These are phyloP conservation scores for Tolypocladium amazonense DNA, from an alignment of 2,329 filamentous ascomycete genomes.

Conservation along the genomic window DNA sequence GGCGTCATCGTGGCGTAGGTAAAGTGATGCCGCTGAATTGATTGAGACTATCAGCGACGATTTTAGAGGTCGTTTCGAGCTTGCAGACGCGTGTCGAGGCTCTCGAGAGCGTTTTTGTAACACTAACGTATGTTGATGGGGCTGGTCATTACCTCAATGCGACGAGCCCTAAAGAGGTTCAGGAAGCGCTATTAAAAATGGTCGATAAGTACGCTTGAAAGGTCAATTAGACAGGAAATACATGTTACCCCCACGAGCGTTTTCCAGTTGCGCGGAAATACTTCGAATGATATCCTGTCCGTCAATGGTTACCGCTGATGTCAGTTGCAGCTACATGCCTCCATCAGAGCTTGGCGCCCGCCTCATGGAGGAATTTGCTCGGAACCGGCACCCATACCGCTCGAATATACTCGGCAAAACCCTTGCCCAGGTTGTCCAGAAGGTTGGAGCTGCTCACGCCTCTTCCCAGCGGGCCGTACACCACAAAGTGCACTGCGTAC, in stretches of 20 bases:
- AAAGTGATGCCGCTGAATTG: no score
- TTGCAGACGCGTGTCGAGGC: no score
- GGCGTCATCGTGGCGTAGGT: no score
- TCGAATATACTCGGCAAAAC: constrained; percentile 38
- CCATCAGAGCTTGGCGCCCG: not conserved
- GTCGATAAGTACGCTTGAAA: constrained; percentile 19
- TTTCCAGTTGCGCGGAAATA: no score
- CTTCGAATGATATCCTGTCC: no score
- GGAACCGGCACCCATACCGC: constrained; percentile 12
- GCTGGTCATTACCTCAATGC: constrained; percentile 39
- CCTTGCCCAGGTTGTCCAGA: constrained; percentile 40
- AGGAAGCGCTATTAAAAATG: constrained; percentile 35
- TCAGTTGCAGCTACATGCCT: not conserved
- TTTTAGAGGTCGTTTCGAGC: no score
- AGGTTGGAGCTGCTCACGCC: constrained; percentile 36
- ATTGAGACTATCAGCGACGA: no score
- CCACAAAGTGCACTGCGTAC: constrained; percentile 37
- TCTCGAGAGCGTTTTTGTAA: no score
- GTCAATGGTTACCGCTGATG: not conserved
- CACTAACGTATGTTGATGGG: constrained; percentile 30
- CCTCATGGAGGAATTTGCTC: constrained; percentile 7
- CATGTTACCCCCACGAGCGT: not conserved
- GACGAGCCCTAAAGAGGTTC: constrained; percentile 34
- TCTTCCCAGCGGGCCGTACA: constrained; percentile 32
- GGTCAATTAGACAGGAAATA: not conserved